Evolutionary conservation across 2,329 filamentous ascomycete genomes (phyloP).

Genomic region (Podosphaera leucotricha): DNA sequence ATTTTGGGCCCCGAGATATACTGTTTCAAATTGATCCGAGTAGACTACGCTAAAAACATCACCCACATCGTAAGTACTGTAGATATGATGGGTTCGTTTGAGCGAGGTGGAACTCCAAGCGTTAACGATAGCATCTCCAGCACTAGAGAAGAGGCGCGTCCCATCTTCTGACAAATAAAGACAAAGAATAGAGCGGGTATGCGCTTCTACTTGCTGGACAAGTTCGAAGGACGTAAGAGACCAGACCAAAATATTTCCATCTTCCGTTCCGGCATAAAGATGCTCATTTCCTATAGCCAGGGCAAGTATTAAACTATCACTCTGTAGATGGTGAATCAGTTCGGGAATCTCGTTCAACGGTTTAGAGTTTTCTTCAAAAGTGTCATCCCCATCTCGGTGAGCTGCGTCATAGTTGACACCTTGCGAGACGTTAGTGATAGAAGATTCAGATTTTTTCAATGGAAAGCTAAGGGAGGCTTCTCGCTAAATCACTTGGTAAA

Average conservation of each 20-base stretch:
- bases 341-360: constrained; percentile 23
- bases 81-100: constrained; percentile 63
- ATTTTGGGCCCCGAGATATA: constrained; percentile 86
- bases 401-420: not conserved
- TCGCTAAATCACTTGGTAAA: not conserved
- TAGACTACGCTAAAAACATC: constrained; percentile 93
- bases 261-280: constrained; percentile 81
- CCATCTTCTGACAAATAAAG: constrained; percentile 57
- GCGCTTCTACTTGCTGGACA: constrained; percentile 57
- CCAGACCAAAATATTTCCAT: constrained; percentile 83
- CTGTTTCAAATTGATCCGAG: constrained; percentile 51
- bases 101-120: constrained; percentile 70
- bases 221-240: constrained; percentile 71
- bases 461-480: not conserved
- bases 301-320: constrained; percentile 59
- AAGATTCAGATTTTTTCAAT: not conserved
- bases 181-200: constrained; percentile 75
- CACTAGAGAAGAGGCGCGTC: constrained; percentile 64
- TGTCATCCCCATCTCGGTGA: not conserved
- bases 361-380: not conserved
- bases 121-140: constrained; percentile 81
- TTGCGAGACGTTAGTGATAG: not conserved
- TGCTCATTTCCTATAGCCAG: constrained; percentile 58
- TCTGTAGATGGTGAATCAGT: constrained; percentile 49
- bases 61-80: constrained; percentile 81